Conservation (phyloP, 352 stramenopile genomes). For the Globisporangium radiosum region DNA sequence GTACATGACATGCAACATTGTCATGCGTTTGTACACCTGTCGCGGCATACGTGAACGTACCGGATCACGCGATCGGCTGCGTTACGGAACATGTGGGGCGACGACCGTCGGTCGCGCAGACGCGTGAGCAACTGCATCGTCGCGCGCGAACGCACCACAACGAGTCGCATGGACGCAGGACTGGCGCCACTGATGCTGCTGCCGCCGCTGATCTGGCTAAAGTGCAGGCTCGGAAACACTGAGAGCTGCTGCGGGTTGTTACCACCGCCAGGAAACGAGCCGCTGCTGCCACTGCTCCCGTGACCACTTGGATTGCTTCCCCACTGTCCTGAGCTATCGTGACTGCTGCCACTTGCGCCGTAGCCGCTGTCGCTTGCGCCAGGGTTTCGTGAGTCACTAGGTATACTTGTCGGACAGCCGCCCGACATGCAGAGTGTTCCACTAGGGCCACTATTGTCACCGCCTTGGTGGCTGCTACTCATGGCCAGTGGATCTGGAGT, state of each 20-base stretch:
- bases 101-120: constrained; percentile 7
- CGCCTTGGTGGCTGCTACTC: background rate
- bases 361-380: background rate
- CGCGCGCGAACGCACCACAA: background rate
- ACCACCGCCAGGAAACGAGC: background rate
- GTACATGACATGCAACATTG: background rate
- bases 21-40: too few relatives aligned
- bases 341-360: background rate
- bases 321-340: background rate
- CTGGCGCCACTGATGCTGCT: too few relatives aligned
- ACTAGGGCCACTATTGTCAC: background rate
- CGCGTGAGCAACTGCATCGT: constrained; percentile 8
- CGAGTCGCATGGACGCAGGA: background rate
- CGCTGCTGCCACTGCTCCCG: background rate
- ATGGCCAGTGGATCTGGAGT: background rate
- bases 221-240: background rate
- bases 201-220: background rate
- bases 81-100: constrained; percentile 5
- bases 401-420: too few relatives aligned
- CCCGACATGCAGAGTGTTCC: too few relatives aligned
- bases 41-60: background rate
- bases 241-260: background rate
- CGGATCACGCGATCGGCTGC: constrained; percentile 5
- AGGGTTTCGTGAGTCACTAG: too few relatives aligned
- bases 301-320: background rate